phyloP scores from a whole-genome alignment of 306 rosid species.

The Prinsepia uniflora region DNA sequence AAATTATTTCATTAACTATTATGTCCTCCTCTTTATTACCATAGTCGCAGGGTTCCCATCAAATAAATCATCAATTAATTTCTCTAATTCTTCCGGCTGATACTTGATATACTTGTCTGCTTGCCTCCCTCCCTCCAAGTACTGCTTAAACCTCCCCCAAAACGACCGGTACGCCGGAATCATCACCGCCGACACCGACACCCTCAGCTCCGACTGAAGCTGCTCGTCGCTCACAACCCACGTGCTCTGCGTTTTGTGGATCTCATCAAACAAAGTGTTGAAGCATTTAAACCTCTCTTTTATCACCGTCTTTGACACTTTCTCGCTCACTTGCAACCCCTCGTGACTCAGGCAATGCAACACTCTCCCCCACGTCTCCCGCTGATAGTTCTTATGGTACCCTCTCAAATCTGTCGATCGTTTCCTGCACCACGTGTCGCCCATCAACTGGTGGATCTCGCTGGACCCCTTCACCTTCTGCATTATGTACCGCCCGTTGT shows the following conservation, averaged over 20 bases:
- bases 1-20: not conserved
- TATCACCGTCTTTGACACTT: conserved; percentile 47
- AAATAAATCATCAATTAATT: conserved; percentile 60
- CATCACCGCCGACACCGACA: conserved; percentile 61
- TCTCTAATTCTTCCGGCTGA: conserved; percentile 79
- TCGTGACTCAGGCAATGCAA: conserved; percentile 57
- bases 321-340: conserved; percentile 46
- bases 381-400: conserved; percentile 66
- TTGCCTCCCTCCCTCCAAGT: conserved; percentile 57
- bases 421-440: conserved; percentile 66
- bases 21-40: conserved; percentile 38
- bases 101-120: conserved; percentile 67
- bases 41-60: conserved; percentile 49
- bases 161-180: conserved; percentile 80
- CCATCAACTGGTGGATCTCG: conserved; percentile 57
- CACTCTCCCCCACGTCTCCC: conserved; percentile 74
- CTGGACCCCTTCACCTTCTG: conserved; percentile 67
- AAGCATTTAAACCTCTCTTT: conserved; percentile 75
- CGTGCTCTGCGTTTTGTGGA: conserved; percentile 61
- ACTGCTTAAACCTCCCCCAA: conserved; percentile 64
- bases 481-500: conserved; percentile 72
- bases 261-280: conserved; percentile 68
- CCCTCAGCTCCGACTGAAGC: conserved; percentile 73
- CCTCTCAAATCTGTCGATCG: conserved; percentile 48
- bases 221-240: conserved; percentile 86